These are phyloP conservation scores for Hyphopichia buzzinii DNA, from an alignment of 1,139 yeast genomes.

Conservation along the genomic window DNA sequence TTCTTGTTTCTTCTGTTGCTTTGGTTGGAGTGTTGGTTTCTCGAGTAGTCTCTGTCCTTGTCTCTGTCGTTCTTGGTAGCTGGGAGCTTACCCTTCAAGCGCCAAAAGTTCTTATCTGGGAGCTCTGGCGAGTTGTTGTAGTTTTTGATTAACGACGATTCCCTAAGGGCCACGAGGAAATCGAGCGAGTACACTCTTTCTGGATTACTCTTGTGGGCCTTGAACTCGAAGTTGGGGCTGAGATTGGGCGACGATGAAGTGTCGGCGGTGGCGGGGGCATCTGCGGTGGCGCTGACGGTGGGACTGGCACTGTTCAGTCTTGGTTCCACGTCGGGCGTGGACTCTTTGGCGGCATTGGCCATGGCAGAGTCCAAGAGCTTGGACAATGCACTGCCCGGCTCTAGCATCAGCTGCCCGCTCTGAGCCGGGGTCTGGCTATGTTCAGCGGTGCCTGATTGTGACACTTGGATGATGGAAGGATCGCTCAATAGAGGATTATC, in stretches of 20 bases:
- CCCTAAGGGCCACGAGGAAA: conserved; percentile 30
- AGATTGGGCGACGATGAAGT: too few species aligned
- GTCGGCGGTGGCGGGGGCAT: conserved; percentile 9
- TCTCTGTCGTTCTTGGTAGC: conserved; percentile 3
- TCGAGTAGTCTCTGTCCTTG: conserved; percentile 3
- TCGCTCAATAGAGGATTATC: conserved; percentile 27
- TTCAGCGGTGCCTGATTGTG: conserved; percentile 9
- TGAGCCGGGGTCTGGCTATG: conserved; percentile 1
- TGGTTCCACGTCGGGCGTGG: conserved; percentile 38
- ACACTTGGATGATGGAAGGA: conserved; percentile 33
- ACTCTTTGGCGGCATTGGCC: conserved; percentile 50
- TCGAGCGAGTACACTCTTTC: conserved; percentile 38
- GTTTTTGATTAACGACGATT: conserved; percentile 34
- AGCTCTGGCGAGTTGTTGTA: conserved; percentile 24
- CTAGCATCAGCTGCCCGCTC: conserved; percentile 13
- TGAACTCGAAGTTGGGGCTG: neutral
- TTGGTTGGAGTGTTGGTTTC: conserved; percentile 5
- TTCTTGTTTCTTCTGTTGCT: conserved; percentile 10
- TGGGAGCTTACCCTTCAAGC: conserved; percentile 16
- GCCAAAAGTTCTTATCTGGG: conserved; percentile 47
- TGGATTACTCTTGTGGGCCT: conserved; percentile 10
- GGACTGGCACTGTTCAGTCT: conserved; percentile 18
- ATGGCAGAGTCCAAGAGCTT: conserved; percentile 42
- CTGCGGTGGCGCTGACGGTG: conserved; percentile 4
- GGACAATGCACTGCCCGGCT: conserved; percentile 41